phyloP scores from a whole-genome alignment of 805 yeast genomes.

The Barnettozyma wickerhamii region DNA sequence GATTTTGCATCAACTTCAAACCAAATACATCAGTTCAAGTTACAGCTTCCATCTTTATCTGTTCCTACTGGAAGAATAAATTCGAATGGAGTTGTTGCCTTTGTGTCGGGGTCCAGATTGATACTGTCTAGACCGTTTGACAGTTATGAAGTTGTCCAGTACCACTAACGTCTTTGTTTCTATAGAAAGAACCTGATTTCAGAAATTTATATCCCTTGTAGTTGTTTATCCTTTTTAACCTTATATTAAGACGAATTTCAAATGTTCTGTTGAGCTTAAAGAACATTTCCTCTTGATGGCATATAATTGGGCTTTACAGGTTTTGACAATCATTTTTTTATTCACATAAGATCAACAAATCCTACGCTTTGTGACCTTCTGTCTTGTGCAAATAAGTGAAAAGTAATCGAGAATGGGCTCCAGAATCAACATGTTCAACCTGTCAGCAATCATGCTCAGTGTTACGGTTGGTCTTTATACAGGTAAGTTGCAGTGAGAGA shows the following conservation, averaged over 20 bases:
- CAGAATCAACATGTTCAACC: constrained; percentile 26
- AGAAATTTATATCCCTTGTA: too few relatives aligned
- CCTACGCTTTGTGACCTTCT: too few relatives aligned
- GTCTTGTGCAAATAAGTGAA: neutral
- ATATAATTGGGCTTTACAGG: too few relatives aligned
- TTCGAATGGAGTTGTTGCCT: constrained; percentile 21
- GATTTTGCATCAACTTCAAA: constrained; percentile 17
- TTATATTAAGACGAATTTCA: too few relatives aligned
- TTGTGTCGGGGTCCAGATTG: constrained; percentile 21
- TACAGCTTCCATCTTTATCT: constrained; percentile 18
- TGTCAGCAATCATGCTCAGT: constrained; percentile 22
- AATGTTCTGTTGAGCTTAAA: too few relatives aligned
- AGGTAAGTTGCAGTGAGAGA: constrained; percentile 23
- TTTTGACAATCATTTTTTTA: too few relatives aligned
- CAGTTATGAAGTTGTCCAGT: constrained; percentile 24
- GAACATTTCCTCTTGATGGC: too few relatives aligned
- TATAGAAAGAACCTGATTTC: too few relatives aligned
- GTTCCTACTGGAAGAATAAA: constrained; percentile 23
- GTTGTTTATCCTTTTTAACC: too few relatives aligned
- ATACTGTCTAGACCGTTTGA: constrained; percentile 24
- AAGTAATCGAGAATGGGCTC: constrained; percentile 14
- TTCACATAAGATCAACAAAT: too few relatives aligned
- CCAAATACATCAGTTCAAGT: constrained; percentile 20
- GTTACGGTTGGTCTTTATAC: constrained; percentile 41
- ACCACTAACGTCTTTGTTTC: constrained; percentile 1